Conservation (phyloP, 1,139 yeast genomes). For the Candida freyschussii region DNA sequence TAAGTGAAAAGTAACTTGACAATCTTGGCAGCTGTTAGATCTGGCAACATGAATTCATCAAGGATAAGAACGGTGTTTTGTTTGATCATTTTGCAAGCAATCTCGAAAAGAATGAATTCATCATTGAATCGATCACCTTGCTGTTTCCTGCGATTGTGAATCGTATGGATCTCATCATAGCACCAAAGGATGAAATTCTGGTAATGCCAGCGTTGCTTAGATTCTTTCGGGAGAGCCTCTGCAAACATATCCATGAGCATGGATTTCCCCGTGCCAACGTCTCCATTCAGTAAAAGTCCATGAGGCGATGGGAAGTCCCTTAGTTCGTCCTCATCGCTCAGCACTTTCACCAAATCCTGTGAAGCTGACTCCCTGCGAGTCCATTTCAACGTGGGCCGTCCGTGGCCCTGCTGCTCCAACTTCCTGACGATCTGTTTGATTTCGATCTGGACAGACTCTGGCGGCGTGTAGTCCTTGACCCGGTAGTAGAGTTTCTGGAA, state of each 20-base stretch:
- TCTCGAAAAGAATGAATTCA: slow-evolving; percentile 60
- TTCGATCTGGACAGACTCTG: slow-evolving; percentile 30
- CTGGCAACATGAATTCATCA: slow-evolving; percentile 75
- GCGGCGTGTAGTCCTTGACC: slow-evolving; percentile 56
- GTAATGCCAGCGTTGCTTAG: slow-evolving; percentile 70
- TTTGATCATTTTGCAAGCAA: slow-evolving; percentile 61
- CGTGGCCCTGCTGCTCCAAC: slow-evolving; percentile 32
- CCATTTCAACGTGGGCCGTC: slow-evolving; percentile 2
- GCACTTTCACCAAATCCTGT: slow-evolving; percentile 39
- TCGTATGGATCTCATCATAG: slow-evolving; percentile 53
- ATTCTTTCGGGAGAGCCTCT: slow-evolving; percentile 53
- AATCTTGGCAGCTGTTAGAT: slow-evolving; percentile 66
- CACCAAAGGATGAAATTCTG: slow-evolving; percentile 68
- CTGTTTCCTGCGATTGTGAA: slow-evolving; percentile 39
- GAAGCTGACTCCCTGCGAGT: slow-evolving; percentile 9
- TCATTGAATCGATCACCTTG: slow-evolving; percentile 29
- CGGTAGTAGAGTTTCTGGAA: slow-evolving; percentile 58
- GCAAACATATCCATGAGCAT: slow-evolving; percentile 74
- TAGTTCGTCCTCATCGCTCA: slow-evolving; percentile 63
- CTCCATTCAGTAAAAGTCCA: slow-evolving; percentile 65
- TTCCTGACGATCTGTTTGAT: slow-evolving; percentile 45
- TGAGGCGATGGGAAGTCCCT: slow-evolving; percentile 54
- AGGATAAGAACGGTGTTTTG: slow-evolving; percentile 56
- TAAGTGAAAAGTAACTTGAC: slow-evolving; percentile 60
- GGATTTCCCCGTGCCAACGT: slow-evolving; percentile 74